Evolutionary conservation across 116 monocot species (phyloP).

Genomic region (Trichopus zeylanicus): DNA sequence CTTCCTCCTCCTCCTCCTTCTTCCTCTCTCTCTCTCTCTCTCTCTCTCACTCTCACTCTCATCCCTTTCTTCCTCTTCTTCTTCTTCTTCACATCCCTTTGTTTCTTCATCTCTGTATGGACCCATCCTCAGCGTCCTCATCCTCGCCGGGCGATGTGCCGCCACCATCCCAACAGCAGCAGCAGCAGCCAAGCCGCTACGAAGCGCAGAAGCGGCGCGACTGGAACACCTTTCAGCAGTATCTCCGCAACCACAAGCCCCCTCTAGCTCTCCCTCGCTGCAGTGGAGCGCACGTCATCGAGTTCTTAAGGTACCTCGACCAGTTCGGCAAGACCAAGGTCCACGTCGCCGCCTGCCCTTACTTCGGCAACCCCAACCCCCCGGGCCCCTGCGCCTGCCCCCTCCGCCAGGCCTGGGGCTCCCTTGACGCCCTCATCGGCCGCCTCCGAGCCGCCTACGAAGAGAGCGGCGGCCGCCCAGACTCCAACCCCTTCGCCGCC

Average conservation of each 20-base stretch:
- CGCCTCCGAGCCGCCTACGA: constrained; percentile 58
- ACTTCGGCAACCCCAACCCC: constrained; percentile 41
- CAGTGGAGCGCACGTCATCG: constrained; percentile 74
- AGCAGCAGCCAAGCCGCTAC: constrained; percentile 38
- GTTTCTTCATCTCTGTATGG: background rate
- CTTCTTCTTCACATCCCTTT: background rate
- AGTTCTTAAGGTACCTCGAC: constrained; percentile 55
- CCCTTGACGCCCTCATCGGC: constrained; percentile 69
- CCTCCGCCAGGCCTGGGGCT: constrained; percentile 57
- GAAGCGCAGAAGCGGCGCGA: constrained; percentile 65
- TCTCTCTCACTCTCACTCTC: background rate
- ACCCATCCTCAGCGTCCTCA: background rate
- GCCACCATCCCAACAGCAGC: background rate
- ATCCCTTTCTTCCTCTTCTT: background rate
- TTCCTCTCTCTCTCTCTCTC: background rate
- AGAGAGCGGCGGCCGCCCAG: constrained; percentile 43
- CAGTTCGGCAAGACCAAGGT: constrained; percentile 60
- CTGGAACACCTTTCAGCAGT: constrained; percentile 78
- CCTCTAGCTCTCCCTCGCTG: constrained; percentile 48
- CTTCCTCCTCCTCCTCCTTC: background rate
- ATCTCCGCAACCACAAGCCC: constrained; percentile 50
- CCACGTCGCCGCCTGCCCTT: constrained; percentile 36
- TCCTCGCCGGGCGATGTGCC: background rate
- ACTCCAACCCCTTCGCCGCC: constrained; percentile 43
- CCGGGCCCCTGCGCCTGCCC: constrained; percentile 53